Evolutionary conservation across 1,139 yeast genomes (phyloP).

Genomic region (Pneumocystis wakefieldiae): DNA sequence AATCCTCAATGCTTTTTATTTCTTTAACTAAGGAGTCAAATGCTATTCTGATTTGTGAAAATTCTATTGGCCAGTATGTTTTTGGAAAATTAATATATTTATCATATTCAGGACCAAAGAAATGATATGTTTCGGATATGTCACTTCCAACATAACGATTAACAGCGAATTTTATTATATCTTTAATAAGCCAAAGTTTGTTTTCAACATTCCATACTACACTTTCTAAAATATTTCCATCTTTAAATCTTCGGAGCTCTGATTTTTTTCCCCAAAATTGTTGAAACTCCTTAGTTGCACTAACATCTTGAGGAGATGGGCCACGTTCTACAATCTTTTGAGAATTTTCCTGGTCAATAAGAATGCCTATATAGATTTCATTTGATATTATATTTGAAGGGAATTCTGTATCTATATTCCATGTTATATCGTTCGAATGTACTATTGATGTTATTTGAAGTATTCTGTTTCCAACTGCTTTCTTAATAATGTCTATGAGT

Average conservation of each 20-base stretch:
- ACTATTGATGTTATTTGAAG: conserved; percentile 35
- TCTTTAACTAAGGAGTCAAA: conserved; percentile 7
- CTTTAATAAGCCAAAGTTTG: conserved; percentile 44
- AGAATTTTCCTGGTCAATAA: conserved; percentile 56
- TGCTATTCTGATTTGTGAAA: conserved; percentile 7
- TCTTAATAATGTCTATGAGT: background rate
- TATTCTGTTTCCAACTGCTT: background rate
- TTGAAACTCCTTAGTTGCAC: conserved; percentile 48
- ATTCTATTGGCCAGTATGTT: conserved; percentile 12
- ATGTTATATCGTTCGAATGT: conserved; percentile 23
- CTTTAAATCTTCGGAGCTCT: conserved; percentile 70
- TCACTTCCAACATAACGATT: conserved; percentile 43
- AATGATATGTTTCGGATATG: conserved; percentile 13
- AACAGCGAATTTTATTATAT: conserved; percentile 50
- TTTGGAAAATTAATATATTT: conserved; percentile 12
- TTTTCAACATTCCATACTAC: conserved; percentile 53
- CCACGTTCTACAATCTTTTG: conserved; percentile 79
- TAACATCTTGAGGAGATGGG: conserved; percentile 46
- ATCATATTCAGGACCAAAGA: conserved; percentile 7
- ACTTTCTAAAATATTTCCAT: conserved; percentile 77
- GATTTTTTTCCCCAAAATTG: conserved; percentile 82
- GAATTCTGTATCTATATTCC: conserved; percentile 38
- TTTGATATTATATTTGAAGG: conserved; percentile 23
- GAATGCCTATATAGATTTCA: conserved; percentile 41
- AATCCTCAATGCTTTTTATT: conserved; percentile 29